Percentiles rank a stretch among this genome's conserved stretches.
Conservation (phyloP, 148 eudicot species). For the Tetragonia tetragonoides region DNA sequence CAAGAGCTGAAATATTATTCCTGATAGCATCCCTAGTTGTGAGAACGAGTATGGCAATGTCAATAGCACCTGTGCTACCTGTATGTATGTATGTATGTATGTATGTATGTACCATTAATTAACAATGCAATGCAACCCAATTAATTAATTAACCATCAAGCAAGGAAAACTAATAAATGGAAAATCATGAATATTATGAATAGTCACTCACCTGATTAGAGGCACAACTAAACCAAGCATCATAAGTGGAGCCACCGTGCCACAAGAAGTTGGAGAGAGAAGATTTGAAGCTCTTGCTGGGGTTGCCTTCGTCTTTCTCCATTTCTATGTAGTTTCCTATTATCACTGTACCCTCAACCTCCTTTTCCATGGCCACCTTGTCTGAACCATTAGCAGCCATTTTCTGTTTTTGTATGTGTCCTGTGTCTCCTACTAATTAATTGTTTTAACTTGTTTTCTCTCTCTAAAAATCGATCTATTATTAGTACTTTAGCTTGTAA, state of each 20-base stretch:
- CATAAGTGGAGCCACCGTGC: conserved; percentile 96
- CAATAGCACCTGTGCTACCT: conserved; percentile 94
- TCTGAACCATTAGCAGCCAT: conserved; percentile 33
- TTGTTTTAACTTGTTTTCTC: no score
- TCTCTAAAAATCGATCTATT: no score
- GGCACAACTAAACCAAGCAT: conserved; percentile 98
- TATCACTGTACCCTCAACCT: conserved; percentile 45
- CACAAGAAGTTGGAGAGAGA: conserved; percentile 66
- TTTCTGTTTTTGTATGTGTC: no score
- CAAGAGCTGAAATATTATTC: conserved; percentile 73
- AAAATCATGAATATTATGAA: no score
- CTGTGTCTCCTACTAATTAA: no score
- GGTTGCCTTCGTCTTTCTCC: conserved; percentile 59
- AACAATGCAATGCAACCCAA: no score
- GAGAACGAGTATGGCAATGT: conserved; percentile 97
- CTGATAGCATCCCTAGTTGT: conserved; percentile 86
- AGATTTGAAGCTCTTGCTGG: conserved; percentile 40
- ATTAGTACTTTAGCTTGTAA: no score
- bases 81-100: background rate
- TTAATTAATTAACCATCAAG: no score
- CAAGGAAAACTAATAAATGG: no score
- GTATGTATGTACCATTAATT: no score
- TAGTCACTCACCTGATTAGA: conserved; percentile 67
- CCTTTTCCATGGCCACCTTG: conserved; percentile 39
- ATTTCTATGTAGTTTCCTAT: conserved; percentile 79